Base-by-base conservation (phyloP, 2,329 filamentous ascomycete genomes). In the Penicillium sp. region DNA sequence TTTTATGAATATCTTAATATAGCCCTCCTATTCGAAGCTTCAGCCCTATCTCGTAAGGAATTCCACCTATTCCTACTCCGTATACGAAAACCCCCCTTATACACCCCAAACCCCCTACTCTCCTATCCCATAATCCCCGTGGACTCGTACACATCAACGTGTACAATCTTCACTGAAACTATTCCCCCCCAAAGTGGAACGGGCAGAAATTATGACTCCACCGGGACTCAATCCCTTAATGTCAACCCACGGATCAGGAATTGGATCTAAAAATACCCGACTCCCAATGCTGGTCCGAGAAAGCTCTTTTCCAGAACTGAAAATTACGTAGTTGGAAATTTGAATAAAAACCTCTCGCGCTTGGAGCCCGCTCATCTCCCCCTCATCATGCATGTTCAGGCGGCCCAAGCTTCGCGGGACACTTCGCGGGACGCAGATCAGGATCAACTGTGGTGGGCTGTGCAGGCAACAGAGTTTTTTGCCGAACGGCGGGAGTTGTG, bases 391-490 rank as follows among this genome's bases (percentile, higher is more conserved):
- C 31, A 43, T 43, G 38, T 49, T 21, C 40, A 34, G 21, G 31
- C 11, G 40, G 13, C 32, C 38, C 31, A 48, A 56, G 49, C 54
- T 52, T 52, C 43, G 36, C 27, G 39, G 44, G 29, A 42, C 36
- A 39, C 48, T 52, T 52, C 43, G 36, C 27, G 39, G 44, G 29
- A 42, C 36, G 44, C 48, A 48, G 55, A 57, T 57, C 55, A 49
- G 11, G 4, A 4, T 18, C 8, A 43, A 46, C 27, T n/a, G 45
- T 49, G 46, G 52, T 31, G 49, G 56, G 49, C 56, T 42, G 52
- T 58, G 56, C 56, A 53, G 38, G 43, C 43, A 51, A 48, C 47
- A 44, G n/a, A 47, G 45, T 49, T 52, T 49, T 22, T 27, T 27
- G 24, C 24, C 18, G 27, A 14, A 22, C 11, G 10, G 8, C 11